A percentile compares a stretch with the other conserved stretches of the same genome.
phyloP scores from a whole-genome alignment of 306 rosid species.

The Carpinus viminea region DNA sequence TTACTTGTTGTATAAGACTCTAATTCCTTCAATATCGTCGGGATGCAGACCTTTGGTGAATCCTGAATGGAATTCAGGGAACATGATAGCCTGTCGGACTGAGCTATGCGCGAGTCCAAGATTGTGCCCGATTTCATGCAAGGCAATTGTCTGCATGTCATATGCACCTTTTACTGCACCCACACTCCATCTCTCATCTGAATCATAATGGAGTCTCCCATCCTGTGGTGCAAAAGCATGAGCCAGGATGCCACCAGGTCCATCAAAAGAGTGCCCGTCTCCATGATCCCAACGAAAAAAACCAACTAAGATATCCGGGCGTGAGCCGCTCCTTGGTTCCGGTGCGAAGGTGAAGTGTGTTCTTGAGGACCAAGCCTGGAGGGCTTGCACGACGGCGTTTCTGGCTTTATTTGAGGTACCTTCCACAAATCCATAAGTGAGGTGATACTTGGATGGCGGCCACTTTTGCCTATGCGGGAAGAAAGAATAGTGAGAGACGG shows the following conservation, averaged over 20 bases:
- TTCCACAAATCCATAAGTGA: not conserved
- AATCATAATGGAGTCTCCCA: constrained; percentile 3
- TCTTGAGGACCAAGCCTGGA: not conserved
- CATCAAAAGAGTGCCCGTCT: not conserved
- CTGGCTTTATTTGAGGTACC: not conserved
- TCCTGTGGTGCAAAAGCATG: not conserved
- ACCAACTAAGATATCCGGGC: not conserved
- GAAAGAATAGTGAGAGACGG: not conserved
- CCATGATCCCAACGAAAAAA: not conserved
- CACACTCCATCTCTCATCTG: not conserved
- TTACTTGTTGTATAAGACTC: no score
- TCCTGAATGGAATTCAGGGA: not conserved
- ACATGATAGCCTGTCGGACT: not conserved
- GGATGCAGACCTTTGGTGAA: not conserved
- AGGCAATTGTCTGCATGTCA: not conserved
- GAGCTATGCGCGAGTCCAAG: no score
- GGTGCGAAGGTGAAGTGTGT: not conserved
- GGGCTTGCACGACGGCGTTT: not conserved
- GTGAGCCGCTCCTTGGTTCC: not conserved
- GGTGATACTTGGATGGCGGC: not conserved
- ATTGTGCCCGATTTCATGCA: constrained; percentile 4
- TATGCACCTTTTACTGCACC: not conserved
- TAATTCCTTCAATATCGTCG: not conserved
- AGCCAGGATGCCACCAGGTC: not conserved
- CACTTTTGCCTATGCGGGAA: not conserved